phyloP scores from a whole-genome alignment of 2,329 filamentous ascomycete genomes.

The Fonsecaea multimorphosa region DNA sequence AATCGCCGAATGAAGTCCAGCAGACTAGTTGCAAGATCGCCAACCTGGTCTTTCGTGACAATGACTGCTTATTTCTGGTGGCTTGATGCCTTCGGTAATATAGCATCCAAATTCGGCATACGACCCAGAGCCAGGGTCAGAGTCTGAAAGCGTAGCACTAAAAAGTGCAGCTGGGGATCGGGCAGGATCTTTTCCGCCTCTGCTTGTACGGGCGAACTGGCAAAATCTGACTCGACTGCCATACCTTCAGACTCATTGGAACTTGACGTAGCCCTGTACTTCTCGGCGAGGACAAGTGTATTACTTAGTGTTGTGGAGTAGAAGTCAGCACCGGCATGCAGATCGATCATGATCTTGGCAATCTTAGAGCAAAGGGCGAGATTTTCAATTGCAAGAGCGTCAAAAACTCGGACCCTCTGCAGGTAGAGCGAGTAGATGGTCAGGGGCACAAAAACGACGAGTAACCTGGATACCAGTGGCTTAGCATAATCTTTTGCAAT shows the following conservation, averaged over 20 bases:
- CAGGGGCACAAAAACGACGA: neutral
- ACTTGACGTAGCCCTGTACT: neutral
- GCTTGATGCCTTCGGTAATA: too few relatives aligned
- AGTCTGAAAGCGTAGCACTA: neutral
- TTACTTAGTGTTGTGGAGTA: neutral
- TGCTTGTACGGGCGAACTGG: neutral
- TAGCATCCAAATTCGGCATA: too few relatives aligned
- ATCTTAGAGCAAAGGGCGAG: slow-evolving; percentile 10
- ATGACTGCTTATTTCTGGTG: too few relatives aligned
- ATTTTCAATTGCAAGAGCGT: slow-evolving; percentile 1
- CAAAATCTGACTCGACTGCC: too few relatives aligned
- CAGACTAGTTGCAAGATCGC: too few relatives aligned
- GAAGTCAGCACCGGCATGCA: slow-evolving; percentile 6
- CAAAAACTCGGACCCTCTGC: neutral
- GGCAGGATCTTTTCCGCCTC: neutral
- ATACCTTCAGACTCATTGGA: too few relatives aligned
- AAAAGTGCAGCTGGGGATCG: neutral
- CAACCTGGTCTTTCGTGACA: too few relatives aligned
- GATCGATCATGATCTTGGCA: neutral
- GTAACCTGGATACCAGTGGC: too few relatives aligned
- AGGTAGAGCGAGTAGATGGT: slow-evolving; percentile 12
- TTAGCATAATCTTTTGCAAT: too few relatives aligned
- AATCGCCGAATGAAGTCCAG: too few relatives aligned
- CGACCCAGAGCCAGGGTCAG: neutral
- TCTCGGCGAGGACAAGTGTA: slow-evolving; percentile 8